phyloP scores from a whole-genome alignment of 2,329 filamentous ascomycete species.

The Fusarium sp. region DNA sequence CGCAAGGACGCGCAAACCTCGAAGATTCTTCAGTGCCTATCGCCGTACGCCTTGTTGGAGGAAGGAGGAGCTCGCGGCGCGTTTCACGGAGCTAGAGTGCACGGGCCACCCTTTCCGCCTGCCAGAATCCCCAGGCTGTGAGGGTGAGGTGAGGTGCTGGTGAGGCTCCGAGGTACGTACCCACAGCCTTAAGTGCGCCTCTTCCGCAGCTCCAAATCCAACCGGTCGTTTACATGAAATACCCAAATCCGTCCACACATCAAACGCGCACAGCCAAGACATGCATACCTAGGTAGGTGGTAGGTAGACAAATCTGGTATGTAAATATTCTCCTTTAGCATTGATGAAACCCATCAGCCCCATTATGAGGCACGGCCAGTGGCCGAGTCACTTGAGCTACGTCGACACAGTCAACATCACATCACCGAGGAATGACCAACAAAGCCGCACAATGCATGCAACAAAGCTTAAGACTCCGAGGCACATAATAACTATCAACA shows the following conservation, averaged over 20 bases:
- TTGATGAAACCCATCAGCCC: neutral
- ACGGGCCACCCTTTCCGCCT: constrained; percentile 21
- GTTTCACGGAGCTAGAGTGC: constrained; percentile 34
- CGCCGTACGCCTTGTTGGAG: constrained; percentile 24
- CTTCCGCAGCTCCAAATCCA: neutral
- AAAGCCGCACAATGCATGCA: neutral
- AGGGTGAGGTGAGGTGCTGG: neutral
- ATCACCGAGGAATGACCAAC: neutral
- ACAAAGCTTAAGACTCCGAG: constrained; percentile 4
- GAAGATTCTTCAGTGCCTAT: constrained; percentile 22
- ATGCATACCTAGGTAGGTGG: neutral
- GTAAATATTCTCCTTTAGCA: neutral
- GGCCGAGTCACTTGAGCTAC: neutral
- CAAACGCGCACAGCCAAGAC: neutral
- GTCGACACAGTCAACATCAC: neutral
- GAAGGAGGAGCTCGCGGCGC: constrained; percentile 37
- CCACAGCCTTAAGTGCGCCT: neutral
- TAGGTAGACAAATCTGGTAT: neutral
- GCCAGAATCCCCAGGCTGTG: neutral
- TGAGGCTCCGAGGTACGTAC: constrained; percentile 15
- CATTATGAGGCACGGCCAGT: neutral
- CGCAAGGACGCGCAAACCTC: constrained; percentile 30
- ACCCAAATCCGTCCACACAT: neutral
- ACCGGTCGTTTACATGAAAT: neutral
- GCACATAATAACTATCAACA: constrained; percentile 16